Evolutionary conservation across 495 filamentous ascomycete genomes (phyloP).

Genomic region (Wilcoxina mikolae): DNA sequence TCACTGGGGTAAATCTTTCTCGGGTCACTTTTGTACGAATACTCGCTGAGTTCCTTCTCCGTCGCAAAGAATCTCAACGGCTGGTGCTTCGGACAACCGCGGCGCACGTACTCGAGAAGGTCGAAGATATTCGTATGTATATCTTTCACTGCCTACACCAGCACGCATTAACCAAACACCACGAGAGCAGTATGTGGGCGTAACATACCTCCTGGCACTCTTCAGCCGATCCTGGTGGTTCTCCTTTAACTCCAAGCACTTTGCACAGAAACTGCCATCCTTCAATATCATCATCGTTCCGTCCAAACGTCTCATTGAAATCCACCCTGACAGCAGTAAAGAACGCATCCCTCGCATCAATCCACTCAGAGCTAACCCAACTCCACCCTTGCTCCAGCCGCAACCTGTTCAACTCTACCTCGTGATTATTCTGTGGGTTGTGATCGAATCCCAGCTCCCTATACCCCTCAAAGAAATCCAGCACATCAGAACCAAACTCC

Average conservation of each 20-base stretch:
- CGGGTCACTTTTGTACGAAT: not conserved
- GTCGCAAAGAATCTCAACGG: not conserved
- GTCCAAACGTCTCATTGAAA: not conserved
- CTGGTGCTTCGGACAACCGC: not conserved
- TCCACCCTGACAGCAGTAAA: not conserved
- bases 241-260: not conserved
- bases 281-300: not conserved
- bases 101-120: not conserved
- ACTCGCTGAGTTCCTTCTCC: not conserved
- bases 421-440: not conserved
- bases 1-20: not conserved
- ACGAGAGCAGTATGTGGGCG: not conserved
- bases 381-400: not conserved
- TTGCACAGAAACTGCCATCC: not conserved
- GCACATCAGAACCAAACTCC: not conserved
- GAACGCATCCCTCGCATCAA: not conserved
- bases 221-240: not conserved
- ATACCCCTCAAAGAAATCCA: not conserved
- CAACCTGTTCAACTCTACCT: not conserved
- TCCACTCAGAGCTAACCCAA: not conserved
- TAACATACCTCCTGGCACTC: not conserved
- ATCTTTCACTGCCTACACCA: not conserved
- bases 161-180: slow-evolving; percentile 1
- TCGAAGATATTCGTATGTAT: not conserved
- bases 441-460: not conserved